Evolutionary conservation across 2,329 filamentous ascomycete genomes (phyloP).

Genomic region (Ophiobolus disseminans): DNA sequence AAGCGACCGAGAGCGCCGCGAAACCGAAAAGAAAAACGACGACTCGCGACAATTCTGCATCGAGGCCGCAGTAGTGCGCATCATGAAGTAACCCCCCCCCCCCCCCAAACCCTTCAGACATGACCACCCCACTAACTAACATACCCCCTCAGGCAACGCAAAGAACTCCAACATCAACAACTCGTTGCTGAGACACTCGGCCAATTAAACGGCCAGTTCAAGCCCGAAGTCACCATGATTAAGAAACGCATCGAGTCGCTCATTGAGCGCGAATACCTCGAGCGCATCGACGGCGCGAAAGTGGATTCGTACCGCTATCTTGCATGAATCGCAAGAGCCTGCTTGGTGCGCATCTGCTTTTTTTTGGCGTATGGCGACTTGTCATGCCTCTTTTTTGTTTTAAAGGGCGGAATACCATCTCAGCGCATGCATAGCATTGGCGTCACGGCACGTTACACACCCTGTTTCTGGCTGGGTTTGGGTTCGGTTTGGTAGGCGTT

Average conservation of each 20-base stretch:
- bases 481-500: too few relatives aligned
- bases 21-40: slow-evolving; percentile 78
- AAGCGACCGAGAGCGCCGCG: slow-evolving; percentile 69
- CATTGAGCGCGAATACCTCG: slow-evolving; percentile 78
- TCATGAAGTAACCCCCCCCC: slow-evolving; percentile 80
- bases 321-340: slow-evolving; percentile 62
- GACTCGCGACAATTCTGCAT: slow-evolving; percentile 74
- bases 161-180: slow-evolving; percentile 71
- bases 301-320: slow-evolving; percentile 74
- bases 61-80: slow-evolving; percentile 78
- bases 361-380: not conserved
- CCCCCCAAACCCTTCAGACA: too few relatives aligned
- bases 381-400: not conserved
- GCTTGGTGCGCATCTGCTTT: not conserved
- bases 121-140: slow-evolving; percentile 23
- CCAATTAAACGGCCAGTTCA: slow-evolving; percentile 74
- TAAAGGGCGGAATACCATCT: not conserved
- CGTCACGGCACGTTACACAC: not conserved
- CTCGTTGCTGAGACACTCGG: slow-evolving; percentile 75
- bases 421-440: not conserved
- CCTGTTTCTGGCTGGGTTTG: too few relatives aligned
- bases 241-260: slow-evolving; percentile 82
- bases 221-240: slow-evolving; percentile 77
- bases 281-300: slow-evolving; percentile 71
- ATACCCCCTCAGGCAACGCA: slow-evolving; percentile 67